Percentiles rank a stretch among this genome's conserved stretches.
phyloP scores from a whole-genome alignment of 192 early-diverging fungal genomes.

The Rhizophagus clarus region DNA sequence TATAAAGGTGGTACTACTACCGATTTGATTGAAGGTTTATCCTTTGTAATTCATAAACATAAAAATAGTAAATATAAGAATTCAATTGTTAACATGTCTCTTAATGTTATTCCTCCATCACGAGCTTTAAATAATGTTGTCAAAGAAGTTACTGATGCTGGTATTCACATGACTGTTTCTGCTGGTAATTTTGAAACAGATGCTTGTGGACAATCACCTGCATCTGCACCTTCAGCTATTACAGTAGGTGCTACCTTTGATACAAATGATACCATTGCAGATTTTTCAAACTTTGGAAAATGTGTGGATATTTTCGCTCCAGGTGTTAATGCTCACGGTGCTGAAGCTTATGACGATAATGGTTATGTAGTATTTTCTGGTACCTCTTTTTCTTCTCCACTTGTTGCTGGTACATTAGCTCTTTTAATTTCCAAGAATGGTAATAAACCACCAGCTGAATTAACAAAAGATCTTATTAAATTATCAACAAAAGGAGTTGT shows the following conservation, averaged over 20 bases:
- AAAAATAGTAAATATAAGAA: constrained; percentile 22
- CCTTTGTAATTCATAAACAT: constrained; percentile 38
- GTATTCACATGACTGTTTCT: constrained; percentile 59
- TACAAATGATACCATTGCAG: constrained; percentile 69
- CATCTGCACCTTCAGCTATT: constrained; percentile 56
- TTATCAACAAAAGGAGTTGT: constrained; percentile 22
- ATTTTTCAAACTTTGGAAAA: constrained; percentile 84
- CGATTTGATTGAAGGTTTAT: constrained; percentile 66
- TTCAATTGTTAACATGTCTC: constrained; percentile 44
- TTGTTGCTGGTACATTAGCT: constrained; percentile 57
- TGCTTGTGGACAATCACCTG: constrained; percentile 51
- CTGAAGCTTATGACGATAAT: constrained; percentile 43
- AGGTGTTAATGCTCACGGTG: constrained; percentile 56
- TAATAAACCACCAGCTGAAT: background rate
- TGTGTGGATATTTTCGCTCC: constrained; percentile 97
- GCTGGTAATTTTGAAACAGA: constrained; percentile 66
- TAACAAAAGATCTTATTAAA: background rate
- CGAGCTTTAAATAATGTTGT: constrained; percentile 33
- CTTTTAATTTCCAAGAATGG: constrained; percentile 26
- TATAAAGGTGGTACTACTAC: constrained; percentile 50
- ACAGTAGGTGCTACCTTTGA: constrained; percentile 83
- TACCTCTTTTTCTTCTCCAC: constrained; percentile 60
- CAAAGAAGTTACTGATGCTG: constrained; percentile 40
- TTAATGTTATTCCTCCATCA: constrained; percentile 34
- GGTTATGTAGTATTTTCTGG: constrained; percentile 49